Base-by-base conservation (phyloP, 345 rosid genomes). In the Streptanthus diversifolius region DNA sequence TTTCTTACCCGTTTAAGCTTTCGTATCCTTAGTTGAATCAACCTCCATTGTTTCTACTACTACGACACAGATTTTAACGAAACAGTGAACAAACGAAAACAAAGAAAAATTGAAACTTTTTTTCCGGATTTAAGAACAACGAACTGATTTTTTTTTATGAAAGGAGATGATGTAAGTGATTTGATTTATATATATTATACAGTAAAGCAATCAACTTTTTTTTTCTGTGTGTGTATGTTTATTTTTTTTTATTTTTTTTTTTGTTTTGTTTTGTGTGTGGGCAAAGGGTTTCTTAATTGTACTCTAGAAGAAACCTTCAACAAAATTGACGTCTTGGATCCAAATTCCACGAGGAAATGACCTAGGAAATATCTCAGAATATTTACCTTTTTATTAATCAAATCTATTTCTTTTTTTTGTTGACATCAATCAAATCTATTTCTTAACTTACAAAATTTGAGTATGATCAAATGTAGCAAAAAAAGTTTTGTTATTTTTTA, bases 221-320 rank as follows among this genome's bases (percentile, higher is more conserved):
- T 44, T 12, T 48, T 36, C 0, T 22, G 8, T 49, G 3, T 49
- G 29, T 49, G 4, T 45, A 1, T 37, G 2, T 63, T 39, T 21
- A 5, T 10, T 21, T 29, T 39, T 8, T 8, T 22, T 5, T 8
- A 1, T 0, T 17, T 14, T 53, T 39, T 12, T 5, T 18, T 45
- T 58, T 17, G n/a, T 5, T 56, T 57, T 66, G 12, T 43, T 49
- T 29, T 63, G 76, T 63, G 48, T 55, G 37, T 15, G 58, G 40
- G 58, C 65, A 45, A 69, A 69, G 74, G 61, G 75, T 76, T 76
- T 61, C 61, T 68, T 61, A 68, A 69, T 75, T 75, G 69, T 53
- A 68, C 63, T 67, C 60, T 18, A 43, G 70, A 55, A 69, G 60
- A 63, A 76, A 47, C 75, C 71, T 70, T 76, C 15, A 12, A 24